Base-by-base conservation (phyloP, 176 grass and related monocot species). In the Cenchrus americanus region DNA sequence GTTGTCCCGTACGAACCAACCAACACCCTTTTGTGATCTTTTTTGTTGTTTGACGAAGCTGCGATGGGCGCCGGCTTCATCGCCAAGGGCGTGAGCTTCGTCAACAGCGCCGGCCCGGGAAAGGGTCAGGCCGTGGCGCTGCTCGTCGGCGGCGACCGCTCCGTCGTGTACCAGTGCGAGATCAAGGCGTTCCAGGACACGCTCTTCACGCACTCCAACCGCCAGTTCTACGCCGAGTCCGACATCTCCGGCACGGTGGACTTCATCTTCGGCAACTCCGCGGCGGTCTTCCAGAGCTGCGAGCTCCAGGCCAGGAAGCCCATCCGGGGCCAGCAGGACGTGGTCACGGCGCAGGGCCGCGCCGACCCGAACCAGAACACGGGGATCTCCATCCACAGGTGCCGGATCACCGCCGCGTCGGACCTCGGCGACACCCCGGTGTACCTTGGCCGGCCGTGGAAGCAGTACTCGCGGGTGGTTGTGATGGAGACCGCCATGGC, bases 231-330 rank as follows among this genome's bases (percentile, higher is more conserved):
- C 24, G 24, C 70, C 48, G 83, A 91, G 10, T 57, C 27, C 0
- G 77, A 78, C 62, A 87, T 98, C 80, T 80, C 85, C 4, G 91
- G 93, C 80, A 93, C 91, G 1, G 89, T 98, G 21, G 96, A 98
- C 73, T 93, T 98, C 77, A 86, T 93, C 72, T 98, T 93, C 73
- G 93, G 93, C 47, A 93, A 98, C 83, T 84, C 96, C 2, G 91
- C 90, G 0, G 91, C 42, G 1, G 90, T 95, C 10, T 51, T 98
- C 48, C 91, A 98, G 62, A 76, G 62, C 68, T 95, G 93, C 17
- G 24, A 71, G 51, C 86, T 98, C 82, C 93, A 66, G 30, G 65
- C 91, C 6, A 59, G 86, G 23, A 81, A 24, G 49, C 91, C 91
- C 12, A 0, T 14, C 5, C 3, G 4, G 0, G 82, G 63, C 3